Conservation (phyloP, 495 filamentous ascomycete genomes). For the Friedmanniomyces endolithicus region DNA sequence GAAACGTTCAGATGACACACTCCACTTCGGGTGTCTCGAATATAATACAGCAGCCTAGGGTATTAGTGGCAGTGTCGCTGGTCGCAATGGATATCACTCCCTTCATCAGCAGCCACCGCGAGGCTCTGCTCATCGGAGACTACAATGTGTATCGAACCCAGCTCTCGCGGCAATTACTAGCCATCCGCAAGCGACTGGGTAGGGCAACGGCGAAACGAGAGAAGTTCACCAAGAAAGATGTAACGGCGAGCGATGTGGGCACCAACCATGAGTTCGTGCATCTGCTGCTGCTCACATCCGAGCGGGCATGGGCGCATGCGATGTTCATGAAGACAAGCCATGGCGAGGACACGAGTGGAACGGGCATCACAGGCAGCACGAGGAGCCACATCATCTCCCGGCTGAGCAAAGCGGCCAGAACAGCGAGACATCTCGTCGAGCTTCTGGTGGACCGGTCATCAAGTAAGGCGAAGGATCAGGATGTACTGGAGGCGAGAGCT, state of each 20-base stretch:
- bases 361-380: slow-evolving; percentile 64
- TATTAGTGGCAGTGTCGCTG: too few species aligned
- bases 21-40: too few species aligned
- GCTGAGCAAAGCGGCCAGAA: slow-evolving; percentile 61
- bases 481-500: slow-evolving; percentile 75
- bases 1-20: too few species aligned
- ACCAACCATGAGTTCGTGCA: slow-evolving; percentile 68
- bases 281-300: slow-evolving; percentile 68
- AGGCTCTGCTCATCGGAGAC: slow-evolving; percentile 74
- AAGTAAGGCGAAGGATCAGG: slow-evolving; percentile 53
- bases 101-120: slow-evolving; percentile 64
- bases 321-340: slow-evolving; percentile 85
- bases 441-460: slow-evolving; percentile 46
- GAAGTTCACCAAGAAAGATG: slow-evolving; percentile 63
- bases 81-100: slow-evolving; percentile 75
- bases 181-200: slow-evolving; percentile 70
- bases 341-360: slow-evolving; percentile 52
- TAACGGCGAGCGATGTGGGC: slow-evolving; percentile 67
- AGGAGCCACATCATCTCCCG: slow-evolving; percentile 79
- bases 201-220: slow-evolving; percentile 68
- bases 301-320: slow-evolving; percentile 92
- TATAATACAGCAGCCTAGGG: too few species aligned
- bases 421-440: slow-evolving; percentile 54
- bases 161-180: slow-evolving; percentile 68
- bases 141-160: slow-evolving; percentile 75